Percentiles rank a stretch among this genome's conserved stretches.
Evolutionary conservation across 345 rosid species (phyloP).

Genomic region (Schrenkiella parvula): DNA sequence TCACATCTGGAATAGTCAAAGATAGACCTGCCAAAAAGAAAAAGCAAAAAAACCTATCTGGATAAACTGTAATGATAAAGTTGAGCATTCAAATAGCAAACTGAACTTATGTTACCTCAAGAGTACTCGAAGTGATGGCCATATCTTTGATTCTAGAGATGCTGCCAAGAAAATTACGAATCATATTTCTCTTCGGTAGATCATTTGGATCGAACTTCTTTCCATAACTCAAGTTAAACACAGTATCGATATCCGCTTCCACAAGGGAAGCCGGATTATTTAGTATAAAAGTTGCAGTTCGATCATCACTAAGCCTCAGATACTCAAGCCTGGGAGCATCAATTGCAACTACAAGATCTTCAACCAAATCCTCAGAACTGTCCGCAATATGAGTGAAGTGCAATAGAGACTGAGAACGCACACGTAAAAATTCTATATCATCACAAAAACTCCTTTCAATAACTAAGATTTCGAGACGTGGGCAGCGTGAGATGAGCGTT

Average conservation of each 20-base stretch:
- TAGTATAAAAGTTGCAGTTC: background rate
- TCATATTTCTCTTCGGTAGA: background rate
- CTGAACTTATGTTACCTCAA: background rate
- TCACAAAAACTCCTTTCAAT: too few relatives aligned
- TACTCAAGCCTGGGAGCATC: background rate
- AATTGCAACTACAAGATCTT: background rate
- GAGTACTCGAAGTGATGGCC: background rate
- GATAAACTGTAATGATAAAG: background rate
- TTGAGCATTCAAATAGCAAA: background rate
- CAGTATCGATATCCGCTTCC: background rate
- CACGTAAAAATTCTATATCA: background rate
- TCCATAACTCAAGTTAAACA: background rate
- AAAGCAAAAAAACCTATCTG: background rate
- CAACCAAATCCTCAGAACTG: too few relatives aligned
- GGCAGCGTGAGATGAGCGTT: background rate
- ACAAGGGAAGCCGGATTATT: background rate
- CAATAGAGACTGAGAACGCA: background rate
- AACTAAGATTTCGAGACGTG: background rate
- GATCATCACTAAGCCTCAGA: background rate
- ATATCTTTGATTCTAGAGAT: background rate
- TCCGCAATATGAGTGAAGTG: background rate
- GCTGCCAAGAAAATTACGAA: background rate
- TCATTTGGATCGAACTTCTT: background rate
- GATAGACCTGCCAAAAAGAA: background rate
- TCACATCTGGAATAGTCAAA: background rate